Conservation (phyloP, 169 alveolate genomes). For the Sarcocystis neurona region DNA sequence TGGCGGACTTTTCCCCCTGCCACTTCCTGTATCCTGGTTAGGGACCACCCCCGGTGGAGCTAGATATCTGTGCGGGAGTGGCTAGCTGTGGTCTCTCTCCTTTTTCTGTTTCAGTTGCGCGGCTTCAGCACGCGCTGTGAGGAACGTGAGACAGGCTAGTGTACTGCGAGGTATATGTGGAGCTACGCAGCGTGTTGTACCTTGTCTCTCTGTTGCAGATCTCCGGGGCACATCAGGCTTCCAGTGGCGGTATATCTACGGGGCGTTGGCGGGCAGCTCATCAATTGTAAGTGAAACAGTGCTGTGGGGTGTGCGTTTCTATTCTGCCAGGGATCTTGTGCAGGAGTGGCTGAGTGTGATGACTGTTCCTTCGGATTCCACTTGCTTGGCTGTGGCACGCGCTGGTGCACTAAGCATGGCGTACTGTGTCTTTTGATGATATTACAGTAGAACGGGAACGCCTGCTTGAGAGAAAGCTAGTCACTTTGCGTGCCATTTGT, state of each 20-base stretch:
- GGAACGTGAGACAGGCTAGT: background rate
- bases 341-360: background rate
- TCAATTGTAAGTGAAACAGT: background rate
- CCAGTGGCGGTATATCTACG: slow-evolving; percentile 30
- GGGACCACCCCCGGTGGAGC: background rate
- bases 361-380: background rate
- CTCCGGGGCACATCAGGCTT: slow-evolving; percentile 3
- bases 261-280: slow-evolving; percentile 1
- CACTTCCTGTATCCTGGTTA: too few relatives aligned
- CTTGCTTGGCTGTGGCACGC: background rate
- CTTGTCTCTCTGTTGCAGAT: background rate
- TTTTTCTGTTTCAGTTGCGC: background rate
- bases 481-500: too few relatives aligned
- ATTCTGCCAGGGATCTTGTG: too few relatives aligned
- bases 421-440: background rate
- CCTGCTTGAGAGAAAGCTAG: too few relatives aligned
- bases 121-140: background rate
- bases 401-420: background rate
- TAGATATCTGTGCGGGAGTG: background rate
- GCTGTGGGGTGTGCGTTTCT: background rate
- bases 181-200: background rate
- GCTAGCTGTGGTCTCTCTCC: background rate
- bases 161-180: background rate
- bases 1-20: too few relatives aligned
- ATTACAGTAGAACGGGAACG: background rate